These are phyloP conservation scores for Penicillium cinerascens DNA, from an alignment of 495 filamentous ascomycete genomes.

Conservation along the genomic window DNA sequence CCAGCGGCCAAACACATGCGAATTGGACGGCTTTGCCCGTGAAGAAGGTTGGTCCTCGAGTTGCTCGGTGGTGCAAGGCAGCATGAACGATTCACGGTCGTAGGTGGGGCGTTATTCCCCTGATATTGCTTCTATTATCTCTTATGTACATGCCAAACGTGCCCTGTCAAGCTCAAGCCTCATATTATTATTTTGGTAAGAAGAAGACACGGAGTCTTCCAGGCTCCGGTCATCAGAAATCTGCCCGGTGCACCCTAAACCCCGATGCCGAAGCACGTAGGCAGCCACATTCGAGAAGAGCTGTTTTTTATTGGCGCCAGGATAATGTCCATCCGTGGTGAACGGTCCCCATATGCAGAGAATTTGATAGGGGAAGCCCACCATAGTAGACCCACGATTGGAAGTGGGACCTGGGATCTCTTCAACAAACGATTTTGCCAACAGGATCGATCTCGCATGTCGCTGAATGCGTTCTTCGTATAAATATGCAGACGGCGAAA, in stretches of 20 bases:
- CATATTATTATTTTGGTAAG: not conserved
- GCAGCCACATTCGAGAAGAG: conserved; percentile 10
- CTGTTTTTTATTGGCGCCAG: not conserved
- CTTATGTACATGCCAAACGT: not conserved
- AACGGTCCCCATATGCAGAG: conserved; percentile 5
- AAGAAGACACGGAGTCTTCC: not conserved
- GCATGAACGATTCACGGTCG: not conserved
- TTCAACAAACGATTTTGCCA: conserved; percentile 5
- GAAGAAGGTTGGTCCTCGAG: not conserved
- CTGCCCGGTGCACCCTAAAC: not conserved
- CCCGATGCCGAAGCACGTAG: not conserved
- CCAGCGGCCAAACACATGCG: too few relatives aligned
- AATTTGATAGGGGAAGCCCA: conserved; percentile 9
- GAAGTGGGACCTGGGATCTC: conserved; percentile 5
- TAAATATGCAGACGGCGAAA: not conserved
- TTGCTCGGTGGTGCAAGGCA: not conserved
- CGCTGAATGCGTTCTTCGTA: conserved; percentile 12
- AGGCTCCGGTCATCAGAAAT: not conserved
- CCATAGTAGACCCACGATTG: conserved; percentile 10
- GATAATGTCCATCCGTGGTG: not conserved
- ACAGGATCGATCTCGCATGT: conserved; percentile 6
- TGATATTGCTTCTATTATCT: not conserved
- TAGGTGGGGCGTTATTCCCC: not conserved
- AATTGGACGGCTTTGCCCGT: not conserved
- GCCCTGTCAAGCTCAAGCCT: not conserved